phyloP scores from a whole-genome alignment of 2,329 filamentous ascomycete species.

The Cladophialophora carrionii region DNA sequence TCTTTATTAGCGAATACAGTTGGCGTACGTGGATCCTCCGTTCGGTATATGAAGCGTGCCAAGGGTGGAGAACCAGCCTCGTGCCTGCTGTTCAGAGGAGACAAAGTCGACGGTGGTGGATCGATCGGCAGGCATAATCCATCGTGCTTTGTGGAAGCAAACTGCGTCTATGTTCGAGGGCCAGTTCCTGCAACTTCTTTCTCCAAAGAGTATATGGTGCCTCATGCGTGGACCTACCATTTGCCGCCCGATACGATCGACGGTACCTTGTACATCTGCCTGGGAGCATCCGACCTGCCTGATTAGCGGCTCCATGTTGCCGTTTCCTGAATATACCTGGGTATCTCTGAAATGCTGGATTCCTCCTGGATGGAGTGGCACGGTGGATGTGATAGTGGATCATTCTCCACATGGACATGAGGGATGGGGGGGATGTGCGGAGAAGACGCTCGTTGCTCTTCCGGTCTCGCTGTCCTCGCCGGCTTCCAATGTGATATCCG shows the following conservation, averaged over 20 bases:
- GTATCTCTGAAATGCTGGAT: background rate
- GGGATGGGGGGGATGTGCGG: background rate
- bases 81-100: background rate
- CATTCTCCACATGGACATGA: background rate
- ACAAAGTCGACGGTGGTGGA: background rate
- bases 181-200: background rate
- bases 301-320: background rate
- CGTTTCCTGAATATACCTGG: background rate
- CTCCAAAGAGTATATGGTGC: background rate
- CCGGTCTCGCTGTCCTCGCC: background rate
- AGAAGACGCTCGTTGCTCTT: background rate
- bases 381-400: background rate
- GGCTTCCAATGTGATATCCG: background rate
- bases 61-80: background rate
- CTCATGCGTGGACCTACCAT: background rate
- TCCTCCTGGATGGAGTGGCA: background rate
- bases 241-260: background rate
- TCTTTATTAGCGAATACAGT: background rate
- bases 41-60: background rate
- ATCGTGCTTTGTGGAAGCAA: background rate
- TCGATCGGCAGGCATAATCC: background rate
- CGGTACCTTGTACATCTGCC: background rate
- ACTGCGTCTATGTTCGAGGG: background rate
- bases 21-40: background rate
- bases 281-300: background rate